Base-by-base conservation (phyloP, 1,284 basidiomycete genomes). In the Rhodotorula sp. region DNA sequence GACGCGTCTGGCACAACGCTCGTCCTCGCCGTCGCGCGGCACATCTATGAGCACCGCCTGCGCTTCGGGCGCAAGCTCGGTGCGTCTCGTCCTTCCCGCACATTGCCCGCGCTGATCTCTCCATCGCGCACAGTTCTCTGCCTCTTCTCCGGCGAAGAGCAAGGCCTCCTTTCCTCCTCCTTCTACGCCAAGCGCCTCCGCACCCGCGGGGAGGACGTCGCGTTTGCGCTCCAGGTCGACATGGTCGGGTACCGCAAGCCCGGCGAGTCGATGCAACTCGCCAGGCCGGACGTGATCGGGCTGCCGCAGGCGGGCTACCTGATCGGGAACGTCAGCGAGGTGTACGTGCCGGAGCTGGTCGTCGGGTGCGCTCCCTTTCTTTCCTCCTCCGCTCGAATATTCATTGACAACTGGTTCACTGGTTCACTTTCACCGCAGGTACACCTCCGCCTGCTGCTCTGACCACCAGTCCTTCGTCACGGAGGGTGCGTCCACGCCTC, bases 81-180 rank as follows among this genome's bases (percentile, higher is more conserved):
- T 63, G 22, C 12, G 61, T 63, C 12, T 32, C 32, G 5, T 8
- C 37, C 13, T 17, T 22, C 8, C 22, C 22, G 0, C 29, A 3
- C 32, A 15, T 5, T 21, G 21, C 29, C 58, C 15, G 13, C 36
- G 27, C 17, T 32, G n/a, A n/a, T 22, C 12, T 2, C 19, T n/a
- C n/a, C 21, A 36, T 12, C 37, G 15, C 13, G 25, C 12, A 21
- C 61, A 63, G 77, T 78, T n/a, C 73, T 82, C 32, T 76, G 79
- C 39, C 76, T 77, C n/a, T 82, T 81, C 64, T 68, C 76, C 0
- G 81, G 81, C 22, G 81, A 82, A 58, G 81, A 82, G 66, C 81
- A 82, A 71, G 81, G 78, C 4, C 65, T 79, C 5, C 55, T 71
- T 36, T 69, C 72, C 0, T 72, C 70, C 22, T 54, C 60, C 5